These are phyloP conservation scores for Trichoderma afroharzianum DNA, from an alignment of 2,329 filamentous ascomycete species.

Conservation along the genomic window DNA sequence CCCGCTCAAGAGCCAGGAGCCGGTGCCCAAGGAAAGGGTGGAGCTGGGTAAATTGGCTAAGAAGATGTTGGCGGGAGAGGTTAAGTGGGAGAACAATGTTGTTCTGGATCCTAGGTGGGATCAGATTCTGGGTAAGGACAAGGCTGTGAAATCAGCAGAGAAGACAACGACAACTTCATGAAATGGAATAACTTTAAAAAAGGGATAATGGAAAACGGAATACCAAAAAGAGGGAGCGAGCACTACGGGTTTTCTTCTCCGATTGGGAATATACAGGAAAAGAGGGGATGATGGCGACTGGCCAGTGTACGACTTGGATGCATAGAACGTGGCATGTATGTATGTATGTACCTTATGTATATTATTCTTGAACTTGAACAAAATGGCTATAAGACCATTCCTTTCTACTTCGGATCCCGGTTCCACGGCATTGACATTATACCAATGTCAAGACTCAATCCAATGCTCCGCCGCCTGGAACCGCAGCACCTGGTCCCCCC, in stretches of 20 bases:
- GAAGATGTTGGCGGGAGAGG: conserved; percentile 56
- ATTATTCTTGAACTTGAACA: conserved; percentile 23
- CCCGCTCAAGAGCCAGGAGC: conserved; percentile 40
- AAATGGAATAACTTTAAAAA: background rate
- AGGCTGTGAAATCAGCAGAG: conserved; percentile 25
- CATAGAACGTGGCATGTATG: conserved; percentile 29
- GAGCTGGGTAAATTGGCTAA: conserved; percentile 61
- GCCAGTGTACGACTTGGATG: conserved; percentile 28
- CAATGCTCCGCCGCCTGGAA: conserved; percentile 61
- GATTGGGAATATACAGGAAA: background rate
- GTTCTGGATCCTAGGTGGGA: conserved; percentile 48
- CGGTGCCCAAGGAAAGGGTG: conserved; percentile 40
- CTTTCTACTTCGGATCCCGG: background rate
- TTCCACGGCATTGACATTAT: background rate
- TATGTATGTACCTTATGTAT: conserved; percentile 22
- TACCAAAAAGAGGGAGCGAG: background rate
- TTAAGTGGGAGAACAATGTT: conserved; percentile 55
- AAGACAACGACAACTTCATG: conserved; percentile 18
- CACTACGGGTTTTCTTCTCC: background rate
- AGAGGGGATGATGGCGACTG: background rate
- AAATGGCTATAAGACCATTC: background rate
- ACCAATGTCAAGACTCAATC: conserved; percentile 23
- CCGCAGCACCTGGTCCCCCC: conserved; percentile 70
- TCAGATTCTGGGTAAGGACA: conserved; percentile 26
- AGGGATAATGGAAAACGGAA: background rate